Percentiles rank a stretch among this genome's conserved stretches.
Evolutionary conservation across 768 basidiomycete species (phyloP).

Genomic region (Russula lepida): DNA sequence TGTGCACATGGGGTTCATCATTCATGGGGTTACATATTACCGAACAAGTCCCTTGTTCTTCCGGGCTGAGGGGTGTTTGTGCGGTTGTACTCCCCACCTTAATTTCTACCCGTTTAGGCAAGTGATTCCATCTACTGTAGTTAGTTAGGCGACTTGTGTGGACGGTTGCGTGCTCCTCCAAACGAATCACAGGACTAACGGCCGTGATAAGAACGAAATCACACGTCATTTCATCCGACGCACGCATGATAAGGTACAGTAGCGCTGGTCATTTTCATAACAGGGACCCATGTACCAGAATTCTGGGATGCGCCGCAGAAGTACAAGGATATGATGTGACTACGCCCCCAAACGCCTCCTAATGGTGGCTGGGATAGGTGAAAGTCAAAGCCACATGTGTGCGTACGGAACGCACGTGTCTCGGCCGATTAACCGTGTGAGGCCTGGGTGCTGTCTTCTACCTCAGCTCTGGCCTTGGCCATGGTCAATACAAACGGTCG

Average conservation of each 20-base stretch:
- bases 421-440: neutral
- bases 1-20: neutral
- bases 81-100: neutral
- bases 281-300: neutral
- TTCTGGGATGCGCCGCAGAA: neutral
- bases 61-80: neutral
- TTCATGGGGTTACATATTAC: neutral
- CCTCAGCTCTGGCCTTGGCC: too few relatives aligned
- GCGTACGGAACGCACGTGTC: neutral
- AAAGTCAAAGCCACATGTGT: neutral
- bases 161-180: neutral
- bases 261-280: conserved; percentile 1
- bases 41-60: neutral
- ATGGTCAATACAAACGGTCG: neutral
- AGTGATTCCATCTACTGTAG: neutral
- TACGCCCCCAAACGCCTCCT: neutral
- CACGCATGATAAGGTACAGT: neutral
- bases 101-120: neutral
- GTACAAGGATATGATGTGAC: neutral
- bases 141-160: neutral
- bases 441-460: neutral
- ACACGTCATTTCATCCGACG: neutral
- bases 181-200: neutral
- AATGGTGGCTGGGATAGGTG: neutral
- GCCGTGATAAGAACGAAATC: neutral